Percentiles rank a stretch among this genome's conserved stretches.
Conservation (phyloP, 1,139 yeast species). For the Kluyveromyces marxianus region DNA sequence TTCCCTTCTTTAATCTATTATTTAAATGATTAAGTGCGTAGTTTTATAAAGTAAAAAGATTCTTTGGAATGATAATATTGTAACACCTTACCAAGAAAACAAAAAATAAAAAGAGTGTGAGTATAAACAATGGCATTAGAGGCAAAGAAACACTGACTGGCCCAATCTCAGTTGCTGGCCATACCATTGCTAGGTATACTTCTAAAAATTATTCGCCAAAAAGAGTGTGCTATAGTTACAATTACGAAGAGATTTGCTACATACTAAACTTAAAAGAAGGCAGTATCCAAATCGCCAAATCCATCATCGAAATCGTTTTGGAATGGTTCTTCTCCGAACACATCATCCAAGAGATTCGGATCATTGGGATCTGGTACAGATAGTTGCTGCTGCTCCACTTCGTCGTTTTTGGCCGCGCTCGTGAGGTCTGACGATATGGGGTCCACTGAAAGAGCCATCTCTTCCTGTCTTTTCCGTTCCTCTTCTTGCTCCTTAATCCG, state of each 20-base stretch:
- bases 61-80: too few relatives aligned
- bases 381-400: conserved; percentile 9
- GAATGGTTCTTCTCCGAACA: conserved; percentile 26
- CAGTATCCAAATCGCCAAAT: conserved; percentile 30
- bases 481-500: conserved; percentile 4
- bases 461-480: conserved; percentile 3
- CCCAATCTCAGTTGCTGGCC: too few relatives aligned
- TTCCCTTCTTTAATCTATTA: background rate
- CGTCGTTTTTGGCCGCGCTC: conserved; percentile 9
- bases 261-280: conserved; percentile 21
- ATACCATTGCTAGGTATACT: too few relatives aligned
- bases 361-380: conserved; percentile 14
- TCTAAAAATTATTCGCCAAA: too few relatives aligned
- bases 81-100: too few relatives aligned
- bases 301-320: conserved; percentile 28
- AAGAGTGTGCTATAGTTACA: too few relatives aligned
- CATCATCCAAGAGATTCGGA: conserved; percentile 17
- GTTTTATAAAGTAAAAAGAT: too few relatives aligned
- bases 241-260: too few relatives aligned
- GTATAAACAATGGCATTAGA: too few relatives aligned
- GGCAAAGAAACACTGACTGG: too few relatives aligned
- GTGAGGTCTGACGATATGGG: conserved; percentile 1
- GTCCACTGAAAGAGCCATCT: conserved; percentile 1
- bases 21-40: too few relatives aligned
- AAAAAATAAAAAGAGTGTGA: too few relatives aligned